Base-by-base conservation (phyloP, 805 yeast species). In the Isabelozyma gotoi region DNA sequence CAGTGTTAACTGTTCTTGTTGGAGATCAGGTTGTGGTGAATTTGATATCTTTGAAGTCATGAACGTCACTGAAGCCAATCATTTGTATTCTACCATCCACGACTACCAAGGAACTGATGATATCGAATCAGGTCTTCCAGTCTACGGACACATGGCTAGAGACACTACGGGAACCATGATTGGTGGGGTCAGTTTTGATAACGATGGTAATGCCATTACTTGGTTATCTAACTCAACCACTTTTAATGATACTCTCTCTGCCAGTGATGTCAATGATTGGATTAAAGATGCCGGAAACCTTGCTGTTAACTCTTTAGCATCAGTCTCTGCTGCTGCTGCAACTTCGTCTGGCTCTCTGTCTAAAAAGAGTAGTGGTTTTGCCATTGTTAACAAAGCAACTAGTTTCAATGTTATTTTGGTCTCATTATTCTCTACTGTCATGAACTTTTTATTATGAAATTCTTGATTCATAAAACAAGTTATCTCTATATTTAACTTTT, bases 1-100 rank as follows among this genome's bases (percentile, higher is more conserved):
- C 4, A 80, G 79, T 50, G 66, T 68, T 31, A 80, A 79, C 57
- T 85, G 90, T 62, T 83, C 89, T 5, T 82, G 89, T 56, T 85
- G 91, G 91, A 70, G 77, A 36, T 74, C 84, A 20, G 92, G 91
- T 8, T 83, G 90, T 64, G 90, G 91, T 60, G 90, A 85, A 63
- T 83, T 80, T 52, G 92, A 85, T 63, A 77, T 84, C 51, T 85
- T 85, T 58, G 92, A 85, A 67, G 82, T 81, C 33, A 76, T 82
- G 80, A 85, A 85, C 63, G 64, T 68, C 43, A 80, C 88, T 12
- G 78, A 79, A 49, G 60, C 77, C 19, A 62, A 62, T 40, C 73
- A 81, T 44, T 71, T 85, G 52, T 82, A 71, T 64, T 73, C 89
- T 15, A 83, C 91, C 6, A 67, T 85, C 60, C 94, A 85, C 60